Base-by-base conservation (phyloP, 2,329 filamentous ascomycete species). In the Cordyceps tenuipes region DNA sequence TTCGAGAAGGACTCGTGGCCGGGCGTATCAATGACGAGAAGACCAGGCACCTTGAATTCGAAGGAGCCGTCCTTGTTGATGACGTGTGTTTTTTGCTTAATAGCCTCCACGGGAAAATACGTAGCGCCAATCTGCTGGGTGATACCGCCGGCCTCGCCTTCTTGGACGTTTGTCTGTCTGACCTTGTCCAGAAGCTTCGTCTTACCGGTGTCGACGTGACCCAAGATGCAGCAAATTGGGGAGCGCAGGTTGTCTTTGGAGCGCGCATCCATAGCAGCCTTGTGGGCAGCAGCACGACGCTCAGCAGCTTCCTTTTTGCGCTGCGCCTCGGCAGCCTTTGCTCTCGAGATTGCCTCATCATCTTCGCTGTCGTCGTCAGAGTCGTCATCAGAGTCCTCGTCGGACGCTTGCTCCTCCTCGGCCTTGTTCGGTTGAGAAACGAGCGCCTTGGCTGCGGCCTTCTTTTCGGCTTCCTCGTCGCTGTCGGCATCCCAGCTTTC, bases 1-100 rank as follows among this genome's bases (percentile, higher is more conserved):
- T 99, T 99, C 64, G 93, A 96, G 85, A 99, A 99, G 70, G 94
- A 99, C 85, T 99, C 94, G 91, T 99, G 94, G 79, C 94, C 94
- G 69, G 94, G 95, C 0, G 94, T 99, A 77, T 99, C 94, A 70
- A 99, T 99, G 70, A 99, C 86, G 66, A 99, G 79, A 59, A 99
- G 84, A 82, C 94, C 94, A 49, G 94, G 95, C 23, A 99, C 90
- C 79, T 97, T 99, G 84, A 97, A 95, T 63, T 97, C 90, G 73
- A 99, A 97, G 60, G 82, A 82, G 68, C 87, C 86, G 70, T 99
- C 91, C 69, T 84, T 82, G 80, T 99, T 99, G 71, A 99, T 89
- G 17, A 97, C 93, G 21, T 85, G 83, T 17, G 91, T 96, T 83
- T 99, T 99, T 73, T 92, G 88, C 75, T 85, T 83, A 70, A 99